These are phyloP conservation scores for Diaporthe caulivora DNA, from an alignment of 2,329 filamentous ascomycete genomes.

Conservation along the genomic window DNA sequence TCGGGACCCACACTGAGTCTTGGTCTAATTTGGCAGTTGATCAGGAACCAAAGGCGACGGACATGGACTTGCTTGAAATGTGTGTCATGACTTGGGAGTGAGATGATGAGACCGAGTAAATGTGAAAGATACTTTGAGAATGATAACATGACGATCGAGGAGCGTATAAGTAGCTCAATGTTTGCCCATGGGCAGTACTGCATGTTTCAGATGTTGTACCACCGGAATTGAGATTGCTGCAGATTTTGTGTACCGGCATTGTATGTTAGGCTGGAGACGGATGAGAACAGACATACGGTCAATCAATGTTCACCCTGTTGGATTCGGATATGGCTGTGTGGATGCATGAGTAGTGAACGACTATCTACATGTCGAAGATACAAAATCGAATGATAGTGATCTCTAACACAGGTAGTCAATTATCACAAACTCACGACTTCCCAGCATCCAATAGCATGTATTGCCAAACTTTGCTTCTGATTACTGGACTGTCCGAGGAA, in stretches of 20 bases:
- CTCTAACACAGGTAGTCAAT: not conserved
- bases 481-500: too few species aligned
- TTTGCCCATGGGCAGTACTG: not conserved
- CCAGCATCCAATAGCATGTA: not conserved
- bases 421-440: not conserved
- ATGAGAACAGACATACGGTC: too few species aligned
- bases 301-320: not conserved
- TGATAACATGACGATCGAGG: too few species aligned
- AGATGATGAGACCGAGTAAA: not conserved
- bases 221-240: not conserved
- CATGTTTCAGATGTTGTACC: not conserved
- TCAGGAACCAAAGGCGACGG: not conserved
- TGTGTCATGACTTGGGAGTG: not conserved
- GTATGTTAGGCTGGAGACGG: not conserved
- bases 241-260: not conserved
- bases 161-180: not conserved
- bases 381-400: not conserved
- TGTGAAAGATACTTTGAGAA: not conserved
- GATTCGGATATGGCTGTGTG: not conserved
- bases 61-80: slow-evolving; percentile 9
- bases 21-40: slow-evolving; percentile 13
- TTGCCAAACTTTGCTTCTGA: not conserved
- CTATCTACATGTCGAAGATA: not conserved
- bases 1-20: slow-evolving; percentile 2
- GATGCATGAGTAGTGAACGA: not conserved